Conservation (phyloP, 2,329 filamentous ascomycete genomes). For the Fusarium guadeloupense region DNA sequence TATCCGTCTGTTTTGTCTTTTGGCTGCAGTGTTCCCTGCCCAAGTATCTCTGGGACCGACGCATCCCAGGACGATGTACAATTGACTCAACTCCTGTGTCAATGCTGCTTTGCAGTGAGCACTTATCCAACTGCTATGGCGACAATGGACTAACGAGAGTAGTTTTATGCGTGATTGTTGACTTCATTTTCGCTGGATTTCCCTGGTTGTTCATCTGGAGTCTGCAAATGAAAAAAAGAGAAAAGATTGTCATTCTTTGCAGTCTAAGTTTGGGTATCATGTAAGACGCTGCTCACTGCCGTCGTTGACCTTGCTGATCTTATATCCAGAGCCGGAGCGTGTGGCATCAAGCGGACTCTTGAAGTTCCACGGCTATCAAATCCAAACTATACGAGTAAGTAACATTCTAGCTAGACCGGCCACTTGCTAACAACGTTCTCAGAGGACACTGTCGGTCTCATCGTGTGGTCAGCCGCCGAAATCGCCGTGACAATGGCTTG, state of each 20-base stretch:
- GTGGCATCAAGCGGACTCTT: constrained; percentile 43
- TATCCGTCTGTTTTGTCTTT: constrained; percentile 25
- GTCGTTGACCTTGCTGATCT: not conserved
- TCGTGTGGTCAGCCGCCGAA: constrained; percentile 53
- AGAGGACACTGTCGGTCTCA: constrained; percentile 50
- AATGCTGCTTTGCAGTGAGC: constrained; percentile 37
- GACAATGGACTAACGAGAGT: not conserved
- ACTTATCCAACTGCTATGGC: rapidly evolving
- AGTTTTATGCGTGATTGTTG: constrained; percentile 45
- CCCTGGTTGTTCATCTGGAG: constrained; percentile 58
- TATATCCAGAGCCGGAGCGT: constrained; percentile 39
- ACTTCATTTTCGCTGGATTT: constrained; percentile 53
- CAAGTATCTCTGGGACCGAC: constrained; percentile 34
- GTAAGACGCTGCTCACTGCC: constrained; percentile 32
- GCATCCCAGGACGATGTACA: constrained; percentile 25
- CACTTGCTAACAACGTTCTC: not conserved
- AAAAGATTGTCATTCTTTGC: constrained; percentile 55
- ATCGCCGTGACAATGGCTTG: constrained; percentile 52
- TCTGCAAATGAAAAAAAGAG: constrained; percentile 55
- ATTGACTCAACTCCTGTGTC: constrained; percentile 33
- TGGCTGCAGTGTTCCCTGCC: constrained; percentile 33
- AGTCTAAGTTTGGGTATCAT: constrained; percentile 56
- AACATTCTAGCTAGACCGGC: rapidly evolving
- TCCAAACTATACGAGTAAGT: constrained; percentile 33
- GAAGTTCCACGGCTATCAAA: constrained; percentile 44